Base-by-base conservation (phyloP, 1,284 basidiomycete genomes). In the Phellopilus nigrolimitatus region DNA sequence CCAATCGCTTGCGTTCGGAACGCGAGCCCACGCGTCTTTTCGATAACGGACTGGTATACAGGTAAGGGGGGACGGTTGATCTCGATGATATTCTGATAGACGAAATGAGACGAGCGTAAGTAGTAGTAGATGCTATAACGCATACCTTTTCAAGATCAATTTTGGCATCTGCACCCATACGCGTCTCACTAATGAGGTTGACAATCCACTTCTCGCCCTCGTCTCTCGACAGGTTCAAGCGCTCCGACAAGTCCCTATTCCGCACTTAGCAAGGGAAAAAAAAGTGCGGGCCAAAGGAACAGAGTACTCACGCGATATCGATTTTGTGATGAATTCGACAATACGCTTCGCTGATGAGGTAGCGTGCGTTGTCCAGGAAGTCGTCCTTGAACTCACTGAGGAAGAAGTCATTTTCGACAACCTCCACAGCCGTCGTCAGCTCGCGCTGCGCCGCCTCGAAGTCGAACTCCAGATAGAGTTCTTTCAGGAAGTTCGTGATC, bases 131-230 rank as follows among this genome's bases (percentile, higher is more conserved):
- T 17, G 17, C 51, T 17, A 2, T 37, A 39, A n/a, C 7, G 56
- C 66, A 38, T 54, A 88, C 90, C 74, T 94, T 92, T 71, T 95
- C 92, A 44, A 97, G 78, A 69, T 98, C 95, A 60, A 98, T 97
- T 75, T 97, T 97, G 51, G 93, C 93, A 63, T 99, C 91, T 2
- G 90, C 86, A 19, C 90, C 93, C 81, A 97, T 92, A 27, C 92
- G 82, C 22, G 95, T 97, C 69, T 98, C 97, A 45, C 94, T 83
- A 62, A 98, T 95, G 54, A 98, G 84, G 74, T 97, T 97, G 62
- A 97, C 95, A 59, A 99, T 95, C 95, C 95, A 99, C 68, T 97
- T 97, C 67, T 98, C 95, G 52, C 95, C 97, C 63, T 98, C 95
- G 61, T 94, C 93, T 49, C 78, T 81, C 21, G 88, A 87, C 50